These are phyloP conservation scores for Seiridium unicorne DNA, from an alignment of 2,329 filamentous ascomycete species.

Conservation along the genomic window DNA sequence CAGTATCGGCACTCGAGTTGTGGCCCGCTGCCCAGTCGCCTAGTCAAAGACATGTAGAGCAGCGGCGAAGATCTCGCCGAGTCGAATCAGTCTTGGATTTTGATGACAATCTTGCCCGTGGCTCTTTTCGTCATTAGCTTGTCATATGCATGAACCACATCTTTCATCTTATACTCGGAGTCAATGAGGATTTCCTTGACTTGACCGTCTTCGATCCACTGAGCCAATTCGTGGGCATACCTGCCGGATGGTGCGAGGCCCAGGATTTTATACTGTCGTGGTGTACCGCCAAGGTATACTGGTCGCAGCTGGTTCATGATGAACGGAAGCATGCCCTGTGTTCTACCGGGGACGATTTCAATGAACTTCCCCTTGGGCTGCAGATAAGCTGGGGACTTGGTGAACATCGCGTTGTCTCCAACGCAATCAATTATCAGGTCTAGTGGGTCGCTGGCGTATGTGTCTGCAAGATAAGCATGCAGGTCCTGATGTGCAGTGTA, in stretches of 20 bases:
- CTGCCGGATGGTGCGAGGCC: slow-evolving; percentile 23
- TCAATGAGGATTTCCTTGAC: slow-evolving; percentile 27
- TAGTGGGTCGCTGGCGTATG: background rate
- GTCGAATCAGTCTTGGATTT: slow-evolving; percentile 12
- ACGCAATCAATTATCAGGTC: slow-evolving; percentile 11
- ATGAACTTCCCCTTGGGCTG: slow-evolving; percentile 16
- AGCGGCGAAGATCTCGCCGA: too few relatives aligned
- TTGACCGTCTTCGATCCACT: slow-evolving; percentile 23
- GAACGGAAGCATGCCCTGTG: slow-evolving; percentile 26
- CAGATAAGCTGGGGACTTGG: slow-evolving; percentile 4
- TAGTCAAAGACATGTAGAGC: too few relatives aligned
- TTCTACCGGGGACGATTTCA: slow-evolving; percentile 29
- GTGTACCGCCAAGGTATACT: slow-evolving; percentile 27
- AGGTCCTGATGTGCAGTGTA: slow-evolving; percentile 9
- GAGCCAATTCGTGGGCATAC: slow-evolving; percentile 22
- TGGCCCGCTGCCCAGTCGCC: background rate
- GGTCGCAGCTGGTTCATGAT: slow-evolving; percentile 30
- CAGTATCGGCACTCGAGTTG: background rate
- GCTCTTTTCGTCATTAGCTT: slow-evolving; percentile 27
- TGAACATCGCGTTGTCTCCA: slow-evolving; percentile 7
- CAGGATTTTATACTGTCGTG: slow-evolving; percentile 27
- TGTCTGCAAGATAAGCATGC: background rate
- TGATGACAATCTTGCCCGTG: slow-evolving; percentile 31
- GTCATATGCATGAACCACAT: slow-evolving; percentile 28
- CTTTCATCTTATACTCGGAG: slow-evolving; percentile 27